These are phyloP conservation scores for Hemisphaericaspora xylanilytica DNA, from an alignment of 1,139 yeast species.

Conservation along the genomic window DNA sequence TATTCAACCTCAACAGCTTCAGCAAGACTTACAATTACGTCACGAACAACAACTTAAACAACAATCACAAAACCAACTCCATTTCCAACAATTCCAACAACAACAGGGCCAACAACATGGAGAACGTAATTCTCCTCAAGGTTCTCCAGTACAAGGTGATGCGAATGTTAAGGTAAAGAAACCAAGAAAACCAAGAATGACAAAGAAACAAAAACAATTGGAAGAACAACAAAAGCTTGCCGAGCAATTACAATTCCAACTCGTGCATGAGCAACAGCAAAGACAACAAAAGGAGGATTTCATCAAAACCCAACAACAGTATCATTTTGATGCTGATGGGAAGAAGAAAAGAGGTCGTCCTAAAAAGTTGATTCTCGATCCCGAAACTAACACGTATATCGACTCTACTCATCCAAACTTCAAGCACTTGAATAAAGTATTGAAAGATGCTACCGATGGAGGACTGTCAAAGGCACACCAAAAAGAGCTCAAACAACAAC, in stretches of 20 bases:
- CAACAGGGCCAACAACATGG: conserved; percentile 13
- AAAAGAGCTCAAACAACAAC: conserved; percentile 1
- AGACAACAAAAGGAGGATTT: conserved; percentile 6
- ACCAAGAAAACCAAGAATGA: conserved; percentile 13
- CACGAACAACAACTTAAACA: conserved; percentile 15
- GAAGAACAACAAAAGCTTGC: conserved; percentile 9
- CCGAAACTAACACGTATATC: conserved; percentile 40
- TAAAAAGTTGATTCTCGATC: conserved; percentile 42
- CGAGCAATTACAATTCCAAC: conserved; percentile 2
- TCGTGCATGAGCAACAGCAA: conserved; percentile 6
- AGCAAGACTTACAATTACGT: conserved; percentile 13
- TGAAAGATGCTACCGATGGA: conserved; percentile 22
- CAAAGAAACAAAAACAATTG: conserved; percentile 13
- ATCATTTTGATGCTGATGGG: conserved; percentile 14
- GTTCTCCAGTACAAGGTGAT: conserved; percentile 1
- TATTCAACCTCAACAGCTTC: conserved; percentile 12
- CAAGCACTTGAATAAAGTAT: conserved; percentile 36
- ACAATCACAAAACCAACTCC: conserved; percentile 8
- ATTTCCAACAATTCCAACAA: conserved; percentile 17
- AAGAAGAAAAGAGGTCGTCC: conserved; percentile 49
- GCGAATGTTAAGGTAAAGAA: conserved; percentile 3
- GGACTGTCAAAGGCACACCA: background rate
- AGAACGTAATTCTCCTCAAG: no score
- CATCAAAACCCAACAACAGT: conserved; percentile 9
- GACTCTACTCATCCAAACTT: conserved; percentile 46